A percentile compares a stretch with the other conserved stretches of the same genome.
These are phyloP conservation scores for Amanita rubescens DNA, from an alignment of 768 basidiomycete species.

Conservation along the genomic window DNA sequence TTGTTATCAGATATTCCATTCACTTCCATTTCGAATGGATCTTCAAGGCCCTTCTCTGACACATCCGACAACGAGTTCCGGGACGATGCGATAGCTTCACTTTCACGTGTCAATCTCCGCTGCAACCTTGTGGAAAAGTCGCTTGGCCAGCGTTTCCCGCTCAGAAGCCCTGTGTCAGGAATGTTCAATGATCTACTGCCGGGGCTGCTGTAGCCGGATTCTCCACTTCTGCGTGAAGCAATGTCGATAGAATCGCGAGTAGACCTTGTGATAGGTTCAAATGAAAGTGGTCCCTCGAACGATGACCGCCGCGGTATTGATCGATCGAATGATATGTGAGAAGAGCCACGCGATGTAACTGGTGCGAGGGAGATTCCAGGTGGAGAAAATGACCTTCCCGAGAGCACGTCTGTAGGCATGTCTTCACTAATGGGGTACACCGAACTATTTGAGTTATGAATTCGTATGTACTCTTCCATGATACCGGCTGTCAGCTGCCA, in stretches of 20 bases:
- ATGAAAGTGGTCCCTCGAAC: conserved; percentile 45
- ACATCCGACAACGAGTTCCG: conserved; percentile 39
- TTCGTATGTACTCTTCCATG: conserved; percentile 55
- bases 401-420: conserved; percentile 15
- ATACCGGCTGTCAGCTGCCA: conserved; percentile 67
- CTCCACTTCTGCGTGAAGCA: conserved; percentile 36
- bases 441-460: conserved; percentile 21
- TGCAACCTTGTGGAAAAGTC: conserved; percentile 1
- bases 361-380: conserved; percentile 16
- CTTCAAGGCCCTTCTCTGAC: conserved; percentile 16
- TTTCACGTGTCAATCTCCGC: conserved; percentile 22
- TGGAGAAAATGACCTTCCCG: conserved; percentile 14
- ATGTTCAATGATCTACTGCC: conserved; percentile 26
- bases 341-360: conserved; percentile 23
- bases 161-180: conserved; percentile 10
- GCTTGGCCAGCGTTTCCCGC: conserved; percentile 14
- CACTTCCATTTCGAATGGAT: conserved; percentile 2
- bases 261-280: conserved; percentile 47
- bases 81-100: conserved; percentile 36
- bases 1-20: not conserved
- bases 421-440: conserved; percentile 15
- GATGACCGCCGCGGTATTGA: conserved; percentile 30
- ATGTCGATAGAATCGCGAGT: conserved; percentile 39
- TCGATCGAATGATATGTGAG: conserved; percentile 32
- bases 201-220: conserved; percentile 37